Evolutionary conservation across 345 rosid species (phyloP).

Genomic region (Adansonia digitata): DNA sequence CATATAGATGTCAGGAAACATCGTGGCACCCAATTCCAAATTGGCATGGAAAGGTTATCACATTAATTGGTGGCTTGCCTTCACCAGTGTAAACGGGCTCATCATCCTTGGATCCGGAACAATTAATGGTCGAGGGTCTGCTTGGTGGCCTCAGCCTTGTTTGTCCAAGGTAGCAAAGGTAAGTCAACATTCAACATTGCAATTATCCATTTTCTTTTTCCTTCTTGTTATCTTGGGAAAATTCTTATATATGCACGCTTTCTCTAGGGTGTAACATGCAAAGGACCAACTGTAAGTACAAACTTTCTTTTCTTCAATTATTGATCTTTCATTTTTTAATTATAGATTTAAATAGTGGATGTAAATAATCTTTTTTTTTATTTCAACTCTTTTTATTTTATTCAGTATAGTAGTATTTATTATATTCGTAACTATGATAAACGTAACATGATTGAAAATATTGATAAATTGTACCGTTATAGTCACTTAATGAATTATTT

Average conservation of each 20-base stretch:
- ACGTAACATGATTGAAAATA: too few species aligned
- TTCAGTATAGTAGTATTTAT: not conserved
- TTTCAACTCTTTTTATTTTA: too few species aligned
- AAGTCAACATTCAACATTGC: not conserved
- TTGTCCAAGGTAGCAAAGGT: not conserved
- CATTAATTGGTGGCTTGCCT: conserved; percentile 13
- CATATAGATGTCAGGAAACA: conserved; percentile 9
- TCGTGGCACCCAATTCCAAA: conserved; percentile 10
- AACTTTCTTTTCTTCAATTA: not conserved
- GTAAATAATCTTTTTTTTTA: too few species aligned
- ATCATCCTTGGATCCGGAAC: not conserved
- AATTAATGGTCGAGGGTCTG: conserved; percentile 6
- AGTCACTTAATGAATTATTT: not conserved
- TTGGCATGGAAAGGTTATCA: not conserved
- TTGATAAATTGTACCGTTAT: too few species aligned
- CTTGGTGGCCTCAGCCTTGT: conserved; percentile 2
- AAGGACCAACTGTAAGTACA: conserved; percentile 4
- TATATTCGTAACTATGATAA: not conserved
- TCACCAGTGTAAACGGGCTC: conserved; percentile 13
- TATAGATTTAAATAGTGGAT: too few species aligned
- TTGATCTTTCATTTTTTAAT: not conserved
- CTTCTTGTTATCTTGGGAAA: not conserved
- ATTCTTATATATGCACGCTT: not conserved
- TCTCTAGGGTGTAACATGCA: conserved; percentile 10
- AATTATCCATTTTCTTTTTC: not conserved